Conservation (phyloP, 2,329 filamentous ascomycete species). For the Fusarium sp. region DNA sequence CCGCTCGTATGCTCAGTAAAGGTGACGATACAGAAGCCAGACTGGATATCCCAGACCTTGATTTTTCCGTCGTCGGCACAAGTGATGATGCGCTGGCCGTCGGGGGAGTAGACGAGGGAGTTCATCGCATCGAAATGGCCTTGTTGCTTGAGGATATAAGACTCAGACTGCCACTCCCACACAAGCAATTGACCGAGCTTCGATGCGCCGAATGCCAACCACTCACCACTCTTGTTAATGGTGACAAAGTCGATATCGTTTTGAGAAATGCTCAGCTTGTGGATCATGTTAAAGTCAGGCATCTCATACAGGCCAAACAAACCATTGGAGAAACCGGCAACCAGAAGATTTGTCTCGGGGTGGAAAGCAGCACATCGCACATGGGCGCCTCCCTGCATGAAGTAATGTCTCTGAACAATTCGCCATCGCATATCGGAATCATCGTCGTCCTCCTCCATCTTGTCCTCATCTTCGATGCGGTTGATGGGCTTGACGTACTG, state of each 20-base stretch:
- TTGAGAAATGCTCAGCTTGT: slow-evolving; percentile 92
- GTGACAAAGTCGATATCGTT: slow-evolving; percentile 96
- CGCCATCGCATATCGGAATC: slow-evolving; percentile 83
- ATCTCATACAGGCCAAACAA: slow-evolving; percentile 95
- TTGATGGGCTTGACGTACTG: slow-evolving; percentile 76
- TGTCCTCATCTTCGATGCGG: slow-evolving; percentile 68
- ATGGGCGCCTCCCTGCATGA: slow-evolving; percentile 89
- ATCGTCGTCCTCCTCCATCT: slow-evolving; percentile 70
- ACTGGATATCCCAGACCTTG: slow-evolving; percentile 97
- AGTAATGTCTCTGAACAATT: slow-evolving; percentile 91
- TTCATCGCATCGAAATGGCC: slow-evolving; percentile 98
- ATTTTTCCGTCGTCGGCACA: slow-evolving; percentile 97
- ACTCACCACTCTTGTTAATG: slow-evolving; percentile 94
- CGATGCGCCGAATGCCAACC: slow-evolving; percentile 96
- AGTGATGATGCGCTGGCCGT: slow-evolving; percentile 92
- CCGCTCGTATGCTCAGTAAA: slow-evolving; percentile 97
- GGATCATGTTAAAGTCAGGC: slow-evolving; percentile 95
- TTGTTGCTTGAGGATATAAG: slow-evolving; percentile 97
- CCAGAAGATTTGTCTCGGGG: slow-evolving; percentile 86
- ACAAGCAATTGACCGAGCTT: slow-evolving; percentile 96
- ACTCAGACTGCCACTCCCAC: slow-evolving; percentile 99
- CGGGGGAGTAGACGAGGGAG: slow-evolving; percentile 89
- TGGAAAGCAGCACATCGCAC: slow-evolving; percentile 94
- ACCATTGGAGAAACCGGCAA: slow-evolving; percentile 95
- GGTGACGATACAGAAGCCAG: slow-evolving; percentile 97